Conservation (phyloP, 2,329 filamentous ascomycete species). For the Fusarium praegraminearum region DNA sequence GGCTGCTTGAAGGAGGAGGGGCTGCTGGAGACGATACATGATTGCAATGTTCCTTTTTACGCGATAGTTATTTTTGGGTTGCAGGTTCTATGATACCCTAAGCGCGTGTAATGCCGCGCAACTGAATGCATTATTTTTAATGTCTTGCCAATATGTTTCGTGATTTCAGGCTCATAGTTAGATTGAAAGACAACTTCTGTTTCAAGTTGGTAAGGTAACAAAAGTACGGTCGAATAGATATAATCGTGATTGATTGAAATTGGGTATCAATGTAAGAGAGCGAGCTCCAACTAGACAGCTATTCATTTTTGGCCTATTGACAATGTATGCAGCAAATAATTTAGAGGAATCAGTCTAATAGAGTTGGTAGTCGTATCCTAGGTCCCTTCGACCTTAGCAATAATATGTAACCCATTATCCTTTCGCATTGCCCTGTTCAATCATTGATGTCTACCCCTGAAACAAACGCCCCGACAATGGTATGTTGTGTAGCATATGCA, state of each 20-base stretch:
- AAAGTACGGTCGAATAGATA: neutral
- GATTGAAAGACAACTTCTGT: neutral
- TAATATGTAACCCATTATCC: slow-evolving; percentile 17
- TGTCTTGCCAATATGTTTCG: neutral
- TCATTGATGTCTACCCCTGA: slow-evolving; percentile 36
- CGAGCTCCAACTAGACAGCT: neutral
- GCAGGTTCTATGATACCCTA: slow-evolving; percentile 16
- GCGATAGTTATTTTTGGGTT: neutral
- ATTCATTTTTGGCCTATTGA: slow-evolving; percentile 41
- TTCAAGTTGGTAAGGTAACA: too few species aligned
- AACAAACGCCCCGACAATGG: slow-evolving; percentile 50
- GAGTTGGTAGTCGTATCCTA: slow-evolving; percentile 20
- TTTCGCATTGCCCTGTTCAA: slow-evolving; percentile 9
- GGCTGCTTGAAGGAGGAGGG: slow-evolving; percentile 2
- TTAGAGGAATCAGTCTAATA: slow-evolving; percentile 39
- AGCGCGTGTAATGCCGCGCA: slow-evolving; percentile 4
- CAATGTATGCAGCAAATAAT: slow-evolving; percentile 26
- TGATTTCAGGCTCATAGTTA: neutral
- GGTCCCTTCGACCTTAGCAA: slow-evolving; percentile 13
- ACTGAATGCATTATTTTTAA: slow-evolving; percentile 2
- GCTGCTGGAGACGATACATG: neutral
- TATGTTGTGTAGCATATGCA: slow-evolving; percentile 43
- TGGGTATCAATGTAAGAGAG: neutral
- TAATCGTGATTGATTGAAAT: neutral
- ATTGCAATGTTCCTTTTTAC: slow-evolving; percentile 3